Evolutionary conservation across 108 stramenopile species (phyloP).

Genomic region (Pseudonitzschia pungens): DNA sequence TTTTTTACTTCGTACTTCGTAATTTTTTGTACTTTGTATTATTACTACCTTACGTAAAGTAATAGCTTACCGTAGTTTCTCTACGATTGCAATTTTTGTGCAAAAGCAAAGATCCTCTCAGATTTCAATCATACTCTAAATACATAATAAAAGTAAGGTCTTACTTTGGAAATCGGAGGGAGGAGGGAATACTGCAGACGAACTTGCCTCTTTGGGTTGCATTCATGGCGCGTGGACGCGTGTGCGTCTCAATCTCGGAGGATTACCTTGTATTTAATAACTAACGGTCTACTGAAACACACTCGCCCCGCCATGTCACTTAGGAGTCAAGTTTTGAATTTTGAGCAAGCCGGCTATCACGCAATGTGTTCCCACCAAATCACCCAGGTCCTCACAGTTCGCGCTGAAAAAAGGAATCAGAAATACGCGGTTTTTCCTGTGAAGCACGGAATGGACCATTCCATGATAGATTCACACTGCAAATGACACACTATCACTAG

Average conservation of each 20-base stretch:
- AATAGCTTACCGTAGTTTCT: too few species aligned
- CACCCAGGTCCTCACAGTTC: not conserved
- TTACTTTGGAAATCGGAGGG: too few species aligned
- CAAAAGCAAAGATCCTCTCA: too few species aligned
- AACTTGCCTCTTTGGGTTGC: not conserved
- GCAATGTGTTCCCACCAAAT: not conserved
- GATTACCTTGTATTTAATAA: not conserved
- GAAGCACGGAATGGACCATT: not conserved
- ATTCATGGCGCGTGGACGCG: not conserved
- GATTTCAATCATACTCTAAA: too few species aligned
- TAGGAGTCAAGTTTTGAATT: constrained; percentile 2
- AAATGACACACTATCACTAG: not conserved
- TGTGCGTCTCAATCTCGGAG: not conserved
- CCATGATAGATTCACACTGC: not conserved
- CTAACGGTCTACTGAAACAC: not conserved
- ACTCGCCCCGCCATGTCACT: constrained; percentile 2
- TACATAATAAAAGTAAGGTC: too few species aligned
- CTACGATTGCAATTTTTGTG: too few species aligned
- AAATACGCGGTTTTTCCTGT: not conserved
- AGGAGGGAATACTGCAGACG: too few species aligned
- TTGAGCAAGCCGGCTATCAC: constrained; percentile 3
- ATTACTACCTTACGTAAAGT: too few species aligned
- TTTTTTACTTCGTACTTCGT: too few species aligned
- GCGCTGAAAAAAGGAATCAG: not conserved
- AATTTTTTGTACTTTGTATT: too few species aligned